phyloP scores from a whole-genome alignment of 352 stramenopile species.

The Elongisporangium prolatum region DNA sequence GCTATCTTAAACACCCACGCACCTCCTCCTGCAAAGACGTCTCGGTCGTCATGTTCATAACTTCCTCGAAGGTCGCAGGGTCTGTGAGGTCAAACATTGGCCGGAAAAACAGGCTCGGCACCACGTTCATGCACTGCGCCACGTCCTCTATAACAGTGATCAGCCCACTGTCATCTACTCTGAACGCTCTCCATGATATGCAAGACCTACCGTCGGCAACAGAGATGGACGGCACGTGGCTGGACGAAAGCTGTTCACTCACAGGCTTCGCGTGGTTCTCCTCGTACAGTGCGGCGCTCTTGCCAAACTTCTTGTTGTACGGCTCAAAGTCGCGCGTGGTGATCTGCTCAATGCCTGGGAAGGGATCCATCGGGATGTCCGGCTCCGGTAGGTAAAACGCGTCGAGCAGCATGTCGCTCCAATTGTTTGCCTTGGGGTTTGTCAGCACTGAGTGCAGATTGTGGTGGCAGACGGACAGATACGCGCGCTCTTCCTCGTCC shows the following conservation, averaged over 20 bases:
- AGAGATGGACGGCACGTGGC: slow-evolving; percentile 72
- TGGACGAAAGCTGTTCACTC: slow-evolving; percentile 80
- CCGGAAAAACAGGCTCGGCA: slow-evolving; percentile 81
- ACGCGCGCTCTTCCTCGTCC: slow-evolving; percentile 60
- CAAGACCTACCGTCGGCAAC: slow-evolving; percentile 59
- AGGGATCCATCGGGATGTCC: slow-evolving; percentile 64
- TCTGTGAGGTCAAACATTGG: slow-evolving; percentile 74
- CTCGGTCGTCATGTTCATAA: slow-evolving; percentile 63
- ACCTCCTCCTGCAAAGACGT: slow-evolving; percentile 68
- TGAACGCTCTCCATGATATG: not conserved
- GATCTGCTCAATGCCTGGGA: slow-evolving; percentile 56
- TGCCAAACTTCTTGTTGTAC: slow-evolving; percentile 71
- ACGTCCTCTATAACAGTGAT: slow-evolving; percentile 58
- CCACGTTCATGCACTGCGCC: slow-evolving; percentile 62
- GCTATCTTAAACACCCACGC: not conserved
- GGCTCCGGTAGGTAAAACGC: slow-evolving; percentile 62
- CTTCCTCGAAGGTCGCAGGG: slow-evolving; percentile 70
- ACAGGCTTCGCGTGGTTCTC: slow-evolving; percentile 75
- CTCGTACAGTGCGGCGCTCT: slow-evolving; percentile 58
- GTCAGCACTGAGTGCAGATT: slow-evolving; percentile 85
- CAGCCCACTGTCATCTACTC: not conserved
- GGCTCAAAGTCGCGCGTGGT: slow-evolving; percentile 68
- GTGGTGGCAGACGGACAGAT: slow-evolving; percentile 65
- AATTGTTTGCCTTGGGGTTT: slow-evolving; percentile 72
- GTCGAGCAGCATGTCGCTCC: slow-evolving; percentile 64